A percentile compares a stretch with the other conserved stretches of the same genome.
These are phyloP conservation scores for Picea abies DNA, from an alignment of 83 land plant species.

Conservation along the genomic window DNA sequence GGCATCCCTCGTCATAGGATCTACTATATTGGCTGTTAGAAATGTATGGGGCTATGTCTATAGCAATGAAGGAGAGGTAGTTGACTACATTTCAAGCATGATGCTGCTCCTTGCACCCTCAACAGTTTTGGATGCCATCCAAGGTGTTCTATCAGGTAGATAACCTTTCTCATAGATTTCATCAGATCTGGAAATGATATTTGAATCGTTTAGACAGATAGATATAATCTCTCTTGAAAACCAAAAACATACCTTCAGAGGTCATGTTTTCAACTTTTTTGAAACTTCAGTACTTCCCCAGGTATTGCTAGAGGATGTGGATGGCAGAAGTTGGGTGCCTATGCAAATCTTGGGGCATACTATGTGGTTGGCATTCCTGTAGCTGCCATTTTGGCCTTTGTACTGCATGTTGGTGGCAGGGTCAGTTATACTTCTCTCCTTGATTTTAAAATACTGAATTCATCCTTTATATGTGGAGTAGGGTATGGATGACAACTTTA, in stretches of 20 bases:
- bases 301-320: slow-evolving; percentile 68
- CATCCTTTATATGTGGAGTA: background rate
- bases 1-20: slow-evolving; percentile 17
- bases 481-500: background rate
- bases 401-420: slow-evolving; percentile 39
- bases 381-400: slow-evolving; percentile 35
- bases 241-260: too few relatives aligned
- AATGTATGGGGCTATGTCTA: slow-evolving; percentile 55
- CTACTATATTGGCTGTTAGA: slow-evolving; percentile 14
- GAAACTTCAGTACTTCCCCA: background rate
- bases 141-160: slow-evolving; percentile 39
- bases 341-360: slow-evolving; percentile 44
- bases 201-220: too few relatives aligned
- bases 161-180: too few relatives aligned
- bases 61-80: slow-evolving; percentile 51
- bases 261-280: background rate
- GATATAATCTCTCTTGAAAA: too few relatives aligned
- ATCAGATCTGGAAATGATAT: too few relatives aligned
- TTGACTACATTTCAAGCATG: slow-evolving; percentile 34
- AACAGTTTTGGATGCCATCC: slow-evolving; percentile 43
- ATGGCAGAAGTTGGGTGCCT: slow-evolving; percentile 43
- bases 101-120: slow-evolving; percentile 34
- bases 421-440: slow-evolving; percentile 4
- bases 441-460: background rate
- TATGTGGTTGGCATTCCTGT: slow-evolving; percentile 47